Conservation (phyloP, 768 basidiomycete genomes). For the Trametes coccinea region DNA sequence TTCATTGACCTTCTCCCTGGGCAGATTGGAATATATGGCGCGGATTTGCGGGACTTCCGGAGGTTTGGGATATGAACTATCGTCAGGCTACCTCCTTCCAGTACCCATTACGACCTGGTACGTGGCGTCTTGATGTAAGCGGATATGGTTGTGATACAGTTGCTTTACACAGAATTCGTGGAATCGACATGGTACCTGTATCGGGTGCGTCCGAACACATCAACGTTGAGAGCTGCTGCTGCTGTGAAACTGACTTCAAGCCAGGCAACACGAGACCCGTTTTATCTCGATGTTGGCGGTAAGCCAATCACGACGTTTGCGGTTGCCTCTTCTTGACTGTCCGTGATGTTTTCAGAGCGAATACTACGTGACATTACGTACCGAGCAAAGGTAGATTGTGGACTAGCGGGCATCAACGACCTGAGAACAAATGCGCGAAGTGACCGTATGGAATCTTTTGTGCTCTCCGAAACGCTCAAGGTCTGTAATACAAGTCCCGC, state of each 20-base stretch:
- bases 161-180: slow-evolving; percentile 69
- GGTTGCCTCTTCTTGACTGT: too few relatives aligned
- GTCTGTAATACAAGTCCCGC: slow-evolving; percentile 38
- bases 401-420: slow-evolving; percentile 80
- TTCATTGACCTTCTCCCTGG: slow-evolving; percentile 1
- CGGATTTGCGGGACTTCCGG: slow-evolving; percentile 84
- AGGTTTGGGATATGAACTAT: slow-evolving; percentile 84
- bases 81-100: slow-evolving; percentile 72
- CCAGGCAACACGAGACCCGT: slow-evolving; percentile 89
- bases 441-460: slow-evolving; percentile 97
- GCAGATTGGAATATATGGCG: slow-evolving; percentile 93
- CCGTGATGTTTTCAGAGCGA: slow-evolving; percentile 48
- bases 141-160: not conserved
- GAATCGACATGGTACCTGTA: slow-evolving; percentile 98
- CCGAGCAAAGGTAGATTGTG: slow-evolving; percentile 82
- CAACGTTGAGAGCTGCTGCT: not conserved
- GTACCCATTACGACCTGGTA: slow-evolving; percentile 79
- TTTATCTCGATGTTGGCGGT: slow-evolving; percentile 84
- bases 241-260: slow-evolving; percentile 7
- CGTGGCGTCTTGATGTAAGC: slow-evolving; percentile 5
- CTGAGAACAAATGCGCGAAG: slow-evolving; percentile 76
- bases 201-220: slow-evolving; percentile 48
- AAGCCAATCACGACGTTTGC: not conserved
- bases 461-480: slow-evolving; percentile 91
- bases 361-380: slow-evolving; percentile 72